A percentile compares a stretch with the other conserved stretches of the same genome.
These are phyloP conservation scores for Neurospora sp. DNA, from an alignment of 495 filamentous ascomycete species.

Conservation along the genomic window DNA sequence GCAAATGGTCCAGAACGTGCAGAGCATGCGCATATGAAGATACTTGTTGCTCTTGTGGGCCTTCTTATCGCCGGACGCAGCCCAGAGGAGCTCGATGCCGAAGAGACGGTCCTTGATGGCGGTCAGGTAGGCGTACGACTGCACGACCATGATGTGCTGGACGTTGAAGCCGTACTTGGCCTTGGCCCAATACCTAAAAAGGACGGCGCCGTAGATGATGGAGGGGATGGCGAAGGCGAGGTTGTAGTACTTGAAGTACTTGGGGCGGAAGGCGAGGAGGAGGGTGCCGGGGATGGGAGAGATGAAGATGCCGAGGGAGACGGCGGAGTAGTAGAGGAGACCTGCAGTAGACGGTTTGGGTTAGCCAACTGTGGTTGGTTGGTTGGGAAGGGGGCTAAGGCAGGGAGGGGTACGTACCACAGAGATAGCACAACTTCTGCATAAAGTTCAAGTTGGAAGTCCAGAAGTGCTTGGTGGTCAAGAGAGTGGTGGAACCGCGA, in stretches of 20 bases:
- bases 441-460: slow-evolving; percentile 19
- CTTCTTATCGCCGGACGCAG: slow-evolving; percentile 25
- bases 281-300: slow-evolving; percentile 23
- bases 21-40: slow-evolving; percentile 23
- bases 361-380: not conserved
- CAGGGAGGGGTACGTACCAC: slow-evolving; percentile 6
- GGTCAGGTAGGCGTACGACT: slow-evolving; percentile 25
- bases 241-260: slow-evolving; percentile 28
- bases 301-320: slow-evolving; percentile 26
- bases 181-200: slow-evolving; percentile 23
- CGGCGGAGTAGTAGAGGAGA: slow-evolving; percentile 25
- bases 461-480: slow-evolving; percentile 25
- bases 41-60: slow-evolving; percentile 26
- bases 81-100: slow-evolving; percentile 24
- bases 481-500: slow-evolving; percentile 20
- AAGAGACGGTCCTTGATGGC: slow-evolving; percentile 26
- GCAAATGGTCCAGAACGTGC: slow-evolving; percentile 18
- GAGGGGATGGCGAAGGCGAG: slow-evolving; percentile 24
- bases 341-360: slow-evolving; percentile 1
- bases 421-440: slow-evolving; percentile 24
- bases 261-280: slow-evolving; percentile 18
- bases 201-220: slow-evolving; percentile 20
- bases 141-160: slow-evolving; percentile 26
- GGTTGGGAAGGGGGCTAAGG: not conserved
- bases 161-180: slow-evolving; percentile 26